Base-by-base conservation (phyloP, 1,284 basidiomycete species). In the Ceratobasidium sp. region DNA sequence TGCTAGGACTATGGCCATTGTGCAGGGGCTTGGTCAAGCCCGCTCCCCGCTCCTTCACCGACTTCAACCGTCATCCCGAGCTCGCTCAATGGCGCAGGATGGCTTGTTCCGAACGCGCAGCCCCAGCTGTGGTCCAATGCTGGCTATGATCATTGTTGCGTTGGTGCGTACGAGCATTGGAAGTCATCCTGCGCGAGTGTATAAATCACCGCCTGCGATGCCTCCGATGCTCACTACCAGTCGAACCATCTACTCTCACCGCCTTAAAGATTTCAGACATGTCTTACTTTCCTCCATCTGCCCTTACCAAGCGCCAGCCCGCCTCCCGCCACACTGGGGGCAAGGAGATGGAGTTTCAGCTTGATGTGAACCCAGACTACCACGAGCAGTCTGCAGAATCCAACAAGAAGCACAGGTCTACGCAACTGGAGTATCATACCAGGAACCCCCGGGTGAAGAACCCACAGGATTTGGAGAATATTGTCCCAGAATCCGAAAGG, bases 1-100 rank as follows among this genome's bases (percentile, higher is more conserved):
- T 54, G 62, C 45, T 32, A 58, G 53, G 45, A 54, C 69, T 53
- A 70, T 47, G 32, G 53, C 29, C 22, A 22, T 53, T 43, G 40
- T 47, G 20, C n/a, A 25, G 29, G n/a, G 40, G 29, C 29, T 45
- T 22, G 45, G n/a, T n/a, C 38, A 40, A 40, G 38, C 10, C 38
- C 17, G 15, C 3, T 17, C 32, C 27, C n/a, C 56, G 15, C 35
- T 40, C 42, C 56, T 43, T 58, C 56, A 65, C 62, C 10, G 34
- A 65, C 62, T 49, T 65, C 62, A 35, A 38, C 31, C 47, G 35
- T 40, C 25, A 52, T 52, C 35, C 49, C 38, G 62, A 54, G 25
- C 29, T 25, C 32, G 29, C 8, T 29, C 22, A 20, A 3, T 20
- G 22, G 47, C 17, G 25, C 15, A 20, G 29, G 31, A 43, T 22